Percentiles rank a stretch among this genome's conserved stretches.
Conservation (phyloP, 23 red algal species). For the Gracilaria gracilis region DNA sequence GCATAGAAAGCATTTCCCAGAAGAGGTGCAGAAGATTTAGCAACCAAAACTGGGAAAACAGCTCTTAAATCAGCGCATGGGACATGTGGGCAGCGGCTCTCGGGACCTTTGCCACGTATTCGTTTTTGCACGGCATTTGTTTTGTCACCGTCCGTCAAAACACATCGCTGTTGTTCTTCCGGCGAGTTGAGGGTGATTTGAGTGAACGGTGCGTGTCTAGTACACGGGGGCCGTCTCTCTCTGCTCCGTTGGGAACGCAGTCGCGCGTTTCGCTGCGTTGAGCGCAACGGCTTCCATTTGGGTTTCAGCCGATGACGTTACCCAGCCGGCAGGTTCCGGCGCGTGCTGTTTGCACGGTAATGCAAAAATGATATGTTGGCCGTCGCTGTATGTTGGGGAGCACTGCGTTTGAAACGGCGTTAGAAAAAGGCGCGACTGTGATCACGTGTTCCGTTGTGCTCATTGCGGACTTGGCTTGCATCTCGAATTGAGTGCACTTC, state of each 20-base stretch:
- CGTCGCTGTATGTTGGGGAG: background rate
- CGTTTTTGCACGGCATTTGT: background rate
- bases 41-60: constrained; percentile 21
- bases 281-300: background rate
- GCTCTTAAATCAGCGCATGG: background rate
- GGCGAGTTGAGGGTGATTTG: background rate
- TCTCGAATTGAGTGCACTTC: background rate
- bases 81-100: background rate
- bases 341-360: background rate
- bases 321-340: background rate
- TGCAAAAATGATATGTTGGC: constrained; percentile 6
- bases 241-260: background rate
- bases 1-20: background rate
- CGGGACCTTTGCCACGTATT: constrained; percentile 18
- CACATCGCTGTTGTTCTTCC: background rate
- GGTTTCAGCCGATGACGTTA: background rate
- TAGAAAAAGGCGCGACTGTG: background rate
- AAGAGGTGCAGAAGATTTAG: background rate
- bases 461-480: background rate
- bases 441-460: constrained; percentile 2
- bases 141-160: background rate
- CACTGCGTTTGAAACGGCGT: background rate
- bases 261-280: background rate
- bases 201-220: background rate
- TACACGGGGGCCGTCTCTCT: background rate